These are phyloP conservation scores for Linum lewisii DNA, from an alignment of 345 rosid genomes.

Conservation along the genomic window DNA sequence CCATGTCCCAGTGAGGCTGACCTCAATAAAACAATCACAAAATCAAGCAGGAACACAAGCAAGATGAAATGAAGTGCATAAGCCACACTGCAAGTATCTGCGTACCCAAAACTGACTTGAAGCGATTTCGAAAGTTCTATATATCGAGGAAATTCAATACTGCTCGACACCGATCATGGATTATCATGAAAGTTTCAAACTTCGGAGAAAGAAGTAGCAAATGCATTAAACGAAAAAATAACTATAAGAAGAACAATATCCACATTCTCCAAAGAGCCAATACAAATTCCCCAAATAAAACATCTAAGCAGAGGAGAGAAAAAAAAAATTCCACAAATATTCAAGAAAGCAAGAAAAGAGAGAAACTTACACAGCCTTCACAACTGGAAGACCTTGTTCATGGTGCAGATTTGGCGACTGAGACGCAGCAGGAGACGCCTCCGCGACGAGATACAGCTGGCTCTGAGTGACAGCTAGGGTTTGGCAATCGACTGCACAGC, in stretches of 20 bases:
- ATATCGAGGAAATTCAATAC: neutral
- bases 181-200: too few species aligned
- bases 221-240: too few species aligned
- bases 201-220: too few species aligned
- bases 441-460: neutral
- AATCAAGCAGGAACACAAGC: neutral
- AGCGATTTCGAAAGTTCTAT: neutral
- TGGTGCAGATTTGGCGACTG: neutral
- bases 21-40: neutral
- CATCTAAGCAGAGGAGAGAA: too few species aligned
- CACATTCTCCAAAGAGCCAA: too few species aligned
- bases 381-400: neutral
- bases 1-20: too few species aligned
- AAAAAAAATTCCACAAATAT: too few species aligned
- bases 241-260: too few species aligned
- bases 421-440: neutral
- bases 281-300: too few species aligned
- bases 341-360: neutral
- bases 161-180: too few species aligned
- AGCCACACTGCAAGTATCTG: neutral
- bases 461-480: neutral
- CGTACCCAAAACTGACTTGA: too few species aligned
- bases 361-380: neutral
- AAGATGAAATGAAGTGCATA: neutral
- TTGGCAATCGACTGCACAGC: conserved; percentile 12